Base-by-base conservation (phyloP, 768 basidiomycete species). In the Coprinopsis sp. region DNA sequence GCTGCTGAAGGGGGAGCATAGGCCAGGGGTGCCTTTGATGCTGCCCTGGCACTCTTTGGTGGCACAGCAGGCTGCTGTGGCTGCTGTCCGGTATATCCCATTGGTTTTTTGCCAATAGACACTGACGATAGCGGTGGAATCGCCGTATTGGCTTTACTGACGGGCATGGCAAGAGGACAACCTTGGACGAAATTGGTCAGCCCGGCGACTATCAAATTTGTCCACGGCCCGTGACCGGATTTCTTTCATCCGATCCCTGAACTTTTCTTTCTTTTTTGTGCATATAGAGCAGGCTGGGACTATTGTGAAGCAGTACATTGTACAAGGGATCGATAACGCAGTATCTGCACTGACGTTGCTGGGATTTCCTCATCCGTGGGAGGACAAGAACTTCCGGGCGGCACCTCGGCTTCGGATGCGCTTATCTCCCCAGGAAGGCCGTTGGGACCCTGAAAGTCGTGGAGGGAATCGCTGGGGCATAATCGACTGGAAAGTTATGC, bases 51-150 rank as follows among this genome's bases (percentile, higher is more conserved):
- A 47, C 68, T 71, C 57, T 70, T 66, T 36, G 67, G 68, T 16
- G 53, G 53, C 39, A 45, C 43, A 1, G 29, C 6, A 14, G 50
- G 50, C 34, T 52, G 47, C 52, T 53, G 64, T 52, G 42, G 64
- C 47, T 50, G 66, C 52, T 60, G 65, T n/a, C 54, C 60, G 24
- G 67, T 65, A 61, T 91, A 91, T 2, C 83, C 74, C 91, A 93
- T 93, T 25, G 91, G 91, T 59, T 91, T 88, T 72, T 95, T 95
- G 55, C 91, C 91, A 53, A 88, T 88, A 19, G 91, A 90, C 13
- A 91, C 79, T 42, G 88, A 87, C 50, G 81, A 84, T 28, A 86
- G 90, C 39, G 71, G 70, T 49, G 62, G 68, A 62, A 60, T 54
- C 50, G 63, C 56, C 53, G 56, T 58, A 60, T 60, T 64, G 49